Conservation (phyloP, 495 filamentous ascomycete genomes). For the Parmelia sp. region DNA sequence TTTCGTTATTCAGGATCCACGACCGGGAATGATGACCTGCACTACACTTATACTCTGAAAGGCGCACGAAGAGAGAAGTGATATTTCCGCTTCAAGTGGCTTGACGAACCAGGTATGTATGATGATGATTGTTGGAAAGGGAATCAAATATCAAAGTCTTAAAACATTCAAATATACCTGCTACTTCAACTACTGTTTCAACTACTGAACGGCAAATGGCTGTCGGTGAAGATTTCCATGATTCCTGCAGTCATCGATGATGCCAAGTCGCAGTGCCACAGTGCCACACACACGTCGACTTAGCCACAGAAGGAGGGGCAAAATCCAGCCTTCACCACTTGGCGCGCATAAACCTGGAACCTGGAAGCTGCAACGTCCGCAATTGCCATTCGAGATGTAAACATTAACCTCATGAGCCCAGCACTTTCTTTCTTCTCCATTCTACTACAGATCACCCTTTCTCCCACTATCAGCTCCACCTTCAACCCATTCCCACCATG, state of each 20-base stretch:
- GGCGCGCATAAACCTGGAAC: background rate
- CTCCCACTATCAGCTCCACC: conserved; percentile 3
- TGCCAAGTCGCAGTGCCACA: no score
- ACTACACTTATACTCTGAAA: background rate
- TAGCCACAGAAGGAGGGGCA: no score
- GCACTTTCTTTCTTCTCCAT: background rate
- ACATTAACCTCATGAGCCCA: background rate
- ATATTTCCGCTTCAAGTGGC: background rate
- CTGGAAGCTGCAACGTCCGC: no score
- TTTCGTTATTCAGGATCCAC: no score
- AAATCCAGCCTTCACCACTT: background rate
- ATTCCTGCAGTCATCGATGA: no score
- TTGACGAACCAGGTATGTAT: background rate
- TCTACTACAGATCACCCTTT: background rate
- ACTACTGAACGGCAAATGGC: no score
- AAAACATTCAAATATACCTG: no score
- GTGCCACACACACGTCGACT: no score
- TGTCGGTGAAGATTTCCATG: no score
- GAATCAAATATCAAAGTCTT: no score
- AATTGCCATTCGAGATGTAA: background rate
- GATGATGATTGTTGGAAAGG: no score
- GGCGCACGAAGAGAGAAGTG: background rate
- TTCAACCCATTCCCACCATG: background rate
- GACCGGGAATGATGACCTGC: background rate
- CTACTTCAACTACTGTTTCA: no score